Evolutionary conservation across 2,329 filamentous ascomycete genomes (phyloP).

Genomic region (Ophiocordyceps camponoti-floridani): DNA sequence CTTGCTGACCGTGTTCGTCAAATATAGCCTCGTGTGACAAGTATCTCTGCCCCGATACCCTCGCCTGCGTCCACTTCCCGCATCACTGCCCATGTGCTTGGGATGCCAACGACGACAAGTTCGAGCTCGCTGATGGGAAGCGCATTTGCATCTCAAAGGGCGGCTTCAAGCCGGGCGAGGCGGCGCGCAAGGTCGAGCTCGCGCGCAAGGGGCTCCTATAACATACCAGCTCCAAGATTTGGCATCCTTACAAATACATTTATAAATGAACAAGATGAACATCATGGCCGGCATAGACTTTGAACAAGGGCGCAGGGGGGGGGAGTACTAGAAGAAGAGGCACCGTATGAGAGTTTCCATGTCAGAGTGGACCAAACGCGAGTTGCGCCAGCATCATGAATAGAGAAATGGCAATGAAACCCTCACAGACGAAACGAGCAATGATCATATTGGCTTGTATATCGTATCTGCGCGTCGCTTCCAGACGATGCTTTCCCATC

Average conservation of each 20-base stretch:
- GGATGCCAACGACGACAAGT: constrained; percentile 58
- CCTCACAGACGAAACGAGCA: not conserved
- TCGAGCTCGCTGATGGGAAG: constrained; percentile 54
- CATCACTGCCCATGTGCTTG: constrained; percentile 93
- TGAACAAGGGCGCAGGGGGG: not conserved
- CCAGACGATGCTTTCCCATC: not conserved
- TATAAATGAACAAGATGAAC: no score
- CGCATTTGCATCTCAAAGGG: constrained; percentile 59
- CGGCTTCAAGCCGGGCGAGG: constrained; percentile 54
- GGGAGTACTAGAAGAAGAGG: no score
- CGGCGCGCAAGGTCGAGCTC: constrained; percentile 58
- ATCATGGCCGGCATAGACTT: not conserved
- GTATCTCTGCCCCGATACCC: constrained; percentile 85
- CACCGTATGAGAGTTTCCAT: not conserved
- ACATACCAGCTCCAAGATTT: constrained; percentile 3
- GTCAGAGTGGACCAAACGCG: not conserved
- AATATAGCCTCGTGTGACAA: constrained; percentile 63
- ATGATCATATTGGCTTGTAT: not conserved
- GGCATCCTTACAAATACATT: no score
- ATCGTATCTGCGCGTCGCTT: not conserved
- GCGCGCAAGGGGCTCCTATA: constrained; percentile 61
- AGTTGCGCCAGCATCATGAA: not conserved
- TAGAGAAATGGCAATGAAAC: not conserved
- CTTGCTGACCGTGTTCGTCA: not conserved
- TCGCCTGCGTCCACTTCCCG: constrained; percentile 89